A percentile compares a stretch with the other conserved stretches of the same genome.
Evolutionary conservation across 345 rosid genomes (phyloP).

Genomic region (Pelargonium nanum): DNA sequence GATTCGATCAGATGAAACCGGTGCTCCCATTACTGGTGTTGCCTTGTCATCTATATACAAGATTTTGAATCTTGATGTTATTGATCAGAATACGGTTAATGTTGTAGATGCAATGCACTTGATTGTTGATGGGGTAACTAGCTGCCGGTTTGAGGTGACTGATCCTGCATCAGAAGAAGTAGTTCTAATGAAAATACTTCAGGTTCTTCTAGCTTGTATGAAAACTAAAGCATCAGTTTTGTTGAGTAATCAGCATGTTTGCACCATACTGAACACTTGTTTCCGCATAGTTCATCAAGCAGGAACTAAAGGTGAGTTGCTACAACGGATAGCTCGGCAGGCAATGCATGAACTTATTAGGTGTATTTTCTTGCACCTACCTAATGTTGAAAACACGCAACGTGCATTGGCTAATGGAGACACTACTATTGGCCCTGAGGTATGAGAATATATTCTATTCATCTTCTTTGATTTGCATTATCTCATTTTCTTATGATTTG

Average conservation of each 20-base stretch:
- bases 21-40: slow-evolving; percentile 85
- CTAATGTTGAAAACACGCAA: slow-evolving; percentile 65
- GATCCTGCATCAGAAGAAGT: slow-evolving; percentile 99
- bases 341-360: slow-evolving; percentile 89
- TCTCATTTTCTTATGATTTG: slow-evolving; percentile 8
- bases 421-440: slow-evolving; percentile 51
- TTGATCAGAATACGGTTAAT: slow-evolving; percentile 66
- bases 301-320: slow-evolving; percentile 58
- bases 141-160: slow-evolving; percentile 94
- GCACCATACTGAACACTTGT: slow-evolving; percentile 93
- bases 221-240: slow-evolving; percentile 82
- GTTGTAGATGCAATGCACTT: slow-evolving; percentile 87
- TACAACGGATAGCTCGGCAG: slow-evolving; percentile 83
- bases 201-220: slow-evolving; percentile 91
- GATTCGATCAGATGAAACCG: slow-evolving; percentile 84
- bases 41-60: slow-evolving; percentile 88
- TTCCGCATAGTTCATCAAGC: slow-evolving; percentile 98
- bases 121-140: slow-evolving; percentile 94
- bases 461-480: slow-evolving; percentile 8
- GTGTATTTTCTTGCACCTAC: slow-evolving; percentile 87
- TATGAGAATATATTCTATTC: slow-evolving; percentile 18
- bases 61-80: slow-evolving; percentile 65
- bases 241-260: slow-evolving; percentile 94
- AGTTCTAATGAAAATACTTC: slow-evolving; percentile 95
- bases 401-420: slow-evolving; percentile 65